Conservation (phyloP, 2,329 filamentous ascomycete species). For the Aspergillus fumigatiaffinis region DNA sequence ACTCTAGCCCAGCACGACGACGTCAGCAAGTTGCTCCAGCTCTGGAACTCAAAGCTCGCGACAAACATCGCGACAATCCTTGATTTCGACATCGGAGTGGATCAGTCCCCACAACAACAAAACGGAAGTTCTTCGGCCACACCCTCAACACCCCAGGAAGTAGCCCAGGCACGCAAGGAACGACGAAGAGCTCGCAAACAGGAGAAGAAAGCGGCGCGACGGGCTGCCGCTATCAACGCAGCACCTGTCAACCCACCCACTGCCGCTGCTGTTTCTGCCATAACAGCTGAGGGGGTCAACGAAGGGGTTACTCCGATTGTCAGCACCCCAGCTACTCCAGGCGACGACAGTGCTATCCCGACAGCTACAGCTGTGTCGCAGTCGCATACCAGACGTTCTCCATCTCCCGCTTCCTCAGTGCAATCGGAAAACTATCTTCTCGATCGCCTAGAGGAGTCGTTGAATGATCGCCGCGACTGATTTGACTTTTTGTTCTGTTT, state of each 20-base stretch:
- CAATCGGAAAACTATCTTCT: slow-evolving; percentile 21
- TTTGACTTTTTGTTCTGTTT: not conserved
- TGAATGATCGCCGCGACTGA: slow-evolving; percentile 6
- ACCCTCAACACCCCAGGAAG: slow-evolving; percentile 1
- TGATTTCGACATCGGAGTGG: slow-evolving; percentile 16
- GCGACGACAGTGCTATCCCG: not conserved
- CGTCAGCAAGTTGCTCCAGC: slow-evolving; percentile 41
- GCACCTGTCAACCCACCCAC: not conserved
- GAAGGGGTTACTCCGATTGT: not conserved
- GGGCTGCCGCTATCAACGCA: not conserved
- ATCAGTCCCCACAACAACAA: slow-evolving; percentile 5
- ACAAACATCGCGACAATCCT: slow-evolving; percentile 11
- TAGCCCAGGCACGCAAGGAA: slow-evolving; percentile 14
- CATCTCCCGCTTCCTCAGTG: slow-evolving; percentile 16
- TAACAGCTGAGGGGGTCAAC: not conserved
- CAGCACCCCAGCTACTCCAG: not conserved
- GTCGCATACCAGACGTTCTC: slow-evolving; percentile 5
- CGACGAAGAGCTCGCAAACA: slow-evolving; percentile 19
- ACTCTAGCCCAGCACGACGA: slow-evolving; percentile 47
- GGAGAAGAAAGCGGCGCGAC: slow-evolving; percentile 13
- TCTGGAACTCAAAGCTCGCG: slow-evolving; percentile 26
- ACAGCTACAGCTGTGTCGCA: not conserved
- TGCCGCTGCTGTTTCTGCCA: slow-evolving; percentile 1
- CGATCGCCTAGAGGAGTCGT: slow-evolving; percentile 22
- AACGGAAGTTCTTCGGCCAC: not conserved